Base-by-base conservation (phyloP, 306 rosid genomes). In the Pyrus betulifolia region DNA sequence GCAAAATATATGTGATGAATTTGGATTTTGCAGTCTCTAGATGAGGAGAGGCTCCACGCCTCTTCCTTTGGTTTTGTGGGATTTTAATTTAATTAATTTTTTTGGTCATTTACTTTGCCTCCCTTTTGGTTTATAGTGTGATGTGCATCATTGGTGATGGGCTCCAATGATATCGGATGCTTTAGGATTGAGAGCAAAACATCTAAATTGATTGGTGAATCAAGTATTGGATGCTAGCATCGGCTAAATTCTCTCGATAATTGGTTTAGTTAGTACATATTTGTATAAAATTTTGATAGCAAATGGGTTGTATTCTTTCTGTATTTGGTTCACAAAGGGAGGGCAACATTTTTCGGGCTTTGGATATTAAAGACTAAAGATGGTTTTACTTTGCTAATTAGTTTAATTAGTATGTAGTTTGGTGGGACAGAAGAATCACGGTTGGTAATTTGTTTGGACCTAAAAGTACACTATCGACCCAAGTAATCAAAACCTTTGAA, bases 41-140 rank as follows among this genome's bases (percentile, higher is more conserved):
- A 18, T 40, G 80, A 23, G 55, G 1, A 59, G 80, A 81, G 76
- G 79, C 44, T 11, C 88, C 96, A 85, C 84, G 85, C 83, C 23
- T 78, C 85, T 35, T 71, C 78, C 59, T 61, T 52, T 3, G 18
- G 46, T 79, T 63, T 81, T 72, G 28, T 46, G 25, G 64, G 69
- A 35, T 44, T 71, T 31, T 1, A 9, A 44, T 21, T 55, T 31
- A 33, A 33, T 33, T 33, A 33, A 33, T 33, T 5, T 33, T 25
- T 33, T 33, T 33, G 7, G 35, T 33, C 35, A 33, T 33, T 33
- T 33, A 7, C 30, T 1, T 14, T 31, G 69, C 23, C 11, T 1
- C 5, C 31, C 17, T 0, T 62, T 3, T 6, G 5, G 42, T 63
- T 59, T 64, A 3, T 49, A 12, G 6, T 15, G 25, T 74, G 66